These are phyloP conservation scores for Cyathus striatus DNA, from an alignment of 768 basidiomycete genomes.

Conservation along the genomic window DNA sequence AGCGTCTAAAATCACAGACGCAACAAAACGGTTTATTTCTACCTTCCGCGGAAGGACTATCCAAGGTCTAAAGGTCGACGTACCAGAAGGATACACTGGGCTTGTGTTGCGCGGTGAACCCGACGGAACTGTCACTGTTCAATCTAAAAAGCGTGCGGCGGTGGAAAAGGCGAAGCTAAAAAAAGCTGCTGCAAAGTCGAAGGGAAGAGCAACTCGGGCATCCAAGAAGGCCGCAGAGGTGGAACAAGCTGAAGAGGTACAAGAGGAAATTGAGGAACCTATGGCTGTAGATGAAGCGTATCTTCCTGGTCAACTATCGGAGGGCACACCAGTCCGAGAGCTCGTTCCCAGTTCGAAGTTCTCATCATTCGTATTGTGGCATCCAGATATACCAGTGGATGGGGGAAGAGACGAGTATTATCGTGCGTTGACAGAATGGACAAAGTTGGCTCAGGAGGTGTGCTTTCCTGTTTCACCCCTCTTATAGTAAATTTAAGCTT, in stretches of 20 bases:
- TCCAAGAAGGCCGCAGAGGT: slow-evolving; percentile 18
- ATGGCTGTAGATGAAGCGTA: slow-evolving; percentile 1
- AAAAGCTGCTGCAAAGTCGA: slow-evolving; percentile 10
- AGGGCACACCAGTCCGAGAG: slow-evolving; percentile 20
- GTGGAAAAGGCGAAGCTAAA: slow-evolving; percentile 13
- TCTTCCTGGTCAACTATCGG: slow-evolving; percentile 2
- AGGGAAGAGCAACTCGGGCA: slow-evolving; percentile 19
- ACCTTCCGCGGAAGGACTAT: slow-evolving; percentile 75
- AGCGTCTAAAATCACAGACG: no score
- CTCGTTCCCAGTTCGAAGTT: slow-evolving; percentile 53
- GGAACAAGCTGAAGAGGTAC: slow-evolving; percentile 18
- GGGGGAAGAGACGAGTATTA: slow-evolving; percentile 69
- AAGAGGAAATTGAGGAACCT: slow-evolving; percentile 11
- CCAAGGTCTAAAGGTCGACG: slow-evolving; percentile 54
- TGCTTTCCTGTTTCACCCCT: slow-evolving; percentile 9
- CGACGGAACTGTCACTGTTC: slow-evolving; percentile 4
- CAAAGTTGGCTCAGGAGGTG: slow-evolving; percentile 58
- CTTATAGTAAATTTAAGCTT: not conserved
- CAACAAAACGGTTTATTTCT: slow-evolving; percentile 43
- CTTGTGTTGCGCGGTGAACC: slow-evolving; percentile 44
- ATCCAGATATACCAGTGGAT: slow-evolving; percentile 66
- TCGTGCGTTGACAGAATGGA: slow-evolving; percentile 69
- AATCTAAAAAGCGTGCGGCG: slow-evolving; percentile 2
- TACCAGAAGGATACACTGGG: slow-evolving; percentile 68
- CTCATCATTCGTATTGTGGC: slow-evolving; percentile 69